phyloP scores from a whole-genome alignment of 2,329 filamentous ascomycete genomes.

The Trichophyton schoenleinii region DNA sequence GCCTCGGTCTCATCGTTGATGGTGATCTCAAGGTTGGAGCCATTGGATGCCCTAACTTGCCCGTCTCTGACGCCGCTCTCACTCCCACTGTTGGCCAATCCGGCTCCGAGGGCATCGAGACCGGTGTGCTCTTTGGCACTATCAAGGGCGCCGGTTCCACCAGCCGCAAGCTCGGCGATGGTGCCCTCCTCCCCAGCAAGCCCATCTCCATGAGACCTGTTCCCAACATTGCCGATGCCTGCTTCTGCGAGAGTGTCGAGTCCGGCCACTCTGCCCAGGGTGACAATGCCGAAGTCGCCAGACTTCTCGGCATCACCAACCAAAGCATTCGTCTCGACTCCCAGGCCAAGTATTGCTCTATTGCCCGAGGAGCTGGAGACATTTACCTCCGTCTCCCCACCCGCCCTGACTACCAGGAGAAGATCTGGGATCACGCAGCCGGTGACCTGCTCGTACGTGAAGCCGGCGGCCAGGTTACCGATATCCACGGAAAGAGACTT shows the following conservation, averaged over 20 bases:
- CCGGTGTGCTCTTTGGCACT: slow-evolving; percentile 80
- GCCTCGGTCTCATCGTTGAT: slow-evolving; percentile 80
- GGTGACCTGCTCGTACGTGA: slow-evolving; percentile 90
- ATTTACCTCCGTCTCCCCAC: slow-evolving; percentile 85
- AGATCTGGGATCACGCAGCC: slow-evolving; percentile 98
- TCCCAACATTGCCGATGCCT: slow-evolving; percentile 61
- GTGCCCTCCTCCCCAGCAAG: slow-evolving; percentile 37
- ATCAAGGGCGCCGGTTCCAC: slow-evolving; percentile 66
- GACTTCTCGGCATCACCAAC: slow-evolving; percentile 72
- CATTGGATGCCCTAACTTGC: slow-evolving; percentile 88
- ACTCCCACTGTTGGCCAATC: slow-evolving; percentile 61
- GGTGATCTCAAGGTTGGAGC: slow-evolving; percentile 90
- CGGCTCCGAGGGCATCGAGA: slow-evolving; percentile 59
- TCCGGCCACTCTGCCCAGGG: slow-evolving; percentile 80
- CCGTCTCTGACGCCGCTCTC: slow-evolving; percentile 65
- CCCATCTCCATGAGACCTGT: slow-evolving; percentile 70
- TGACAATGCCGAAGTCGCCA: slow-evolving; percentile 74
- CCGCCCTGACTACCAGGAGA: slow-evolving; percentile 82
- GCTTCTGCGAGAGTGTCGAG: slow-evolving; percentile 95
- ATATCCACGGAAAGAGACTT: slow-evolving; percentile 69
- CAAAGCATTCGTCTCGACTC: slow-evolving; percentile 94
- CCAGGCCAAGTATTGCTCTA: slow-evolving; percentile 93
- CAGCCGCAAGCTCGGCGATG: slow-evolving; percentile 58
- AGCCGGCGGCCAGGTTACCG: slow-evolving; percentile 82
- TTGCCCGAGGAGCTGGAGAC: slow-evolving; percentile 85